A percentile compares a stretch with the other conserved stretches of the same genome.
Conservation (phyloP, 345 rosid species). For the Syzygium jambos region DNA sequence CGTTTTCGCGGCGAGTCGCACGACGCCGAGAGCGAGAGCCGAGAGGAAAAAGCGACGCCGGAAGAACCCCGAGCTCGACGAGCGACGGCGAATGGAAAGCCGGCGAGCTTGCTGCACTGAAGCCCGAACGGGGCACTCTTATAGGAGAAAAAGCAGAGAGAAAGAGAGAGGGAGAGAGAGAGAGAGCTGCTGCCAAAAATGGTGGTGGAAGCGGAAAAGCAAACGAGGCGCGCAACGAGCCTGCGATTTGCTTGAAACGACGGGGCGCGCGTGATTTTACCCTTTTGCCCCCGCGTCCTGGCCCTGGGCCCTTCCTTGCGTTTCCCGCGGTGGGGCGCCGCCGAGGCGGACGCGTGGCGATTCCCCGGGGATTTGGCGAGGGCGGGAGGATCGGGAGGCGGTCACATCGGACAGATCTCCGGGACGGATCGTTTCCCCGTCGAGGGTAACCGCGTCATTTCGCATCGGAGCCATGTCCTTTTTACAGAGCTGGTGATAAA, state of each 20-base stretch:
- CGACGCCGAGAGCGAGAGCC: not conserved
- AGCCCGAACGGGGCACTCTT: not conserved
- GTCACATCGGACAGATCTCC: not conserved
- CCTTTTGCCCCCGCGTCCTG: not conserved
- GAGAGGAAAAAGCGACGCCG: not conserved
- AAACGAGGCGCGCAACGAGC: not conserved
- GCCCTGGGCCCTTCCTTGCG: not conserved
- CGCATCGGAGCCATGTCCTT: not conserved
- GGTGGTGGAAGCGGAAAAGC: not conserved
- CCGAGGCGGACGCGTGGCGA: not conserved
- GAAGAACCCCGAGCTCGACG: not conserved
- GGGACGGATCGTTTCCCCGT: not conserved
- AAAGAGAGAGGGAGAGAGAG: not conserved
- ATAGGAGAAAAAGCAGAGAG: not conserved
- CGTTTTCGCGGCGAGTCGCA: not conserved
- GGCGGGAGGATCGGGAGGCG: not conserved
- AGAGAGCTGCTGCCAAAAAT: not conserved
- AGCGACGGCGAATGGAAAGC: not conserved
- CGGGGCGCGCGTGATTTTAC: not conserved
- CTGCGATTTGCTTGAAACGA: not conserved
- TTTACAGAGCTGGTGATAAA: not conserved
- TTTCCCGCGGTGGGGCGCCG: not conserved
- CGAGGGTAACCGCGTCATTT: not conserved
- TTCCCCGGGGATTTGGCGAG: not conserved
- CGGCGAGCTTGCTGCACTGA: not conserved